A percentile compares a stretch with the other conserved stretches of the same genome.
Conservation (phyloP, 306 rosid genomes). For the Astragalus glycyphyllos region DNA sequence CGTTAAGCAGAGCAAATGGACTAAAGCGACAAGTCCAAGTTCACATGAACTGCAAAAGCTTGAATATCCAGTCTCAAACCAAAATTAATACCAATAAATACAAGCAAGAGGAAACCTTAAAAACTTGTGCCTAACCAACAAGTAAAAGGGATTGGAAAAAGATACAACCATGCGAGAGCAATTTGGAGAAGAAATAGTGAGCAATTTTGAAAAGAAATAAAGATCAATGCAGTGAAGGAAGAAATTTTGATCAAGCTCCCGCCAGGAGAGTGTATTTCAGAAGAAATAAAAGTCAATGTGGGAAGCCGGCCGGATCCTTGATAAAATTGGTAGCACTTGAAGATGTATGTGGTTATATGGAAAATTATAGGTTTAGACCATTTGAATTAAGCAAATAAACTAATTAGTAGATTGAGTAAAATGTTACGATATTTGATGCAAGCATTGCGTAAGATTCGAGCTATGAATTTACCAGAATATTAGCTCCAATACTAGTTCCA, state of each 20-base stretch:
- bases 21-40: not conserved
- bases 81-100: not conserved
- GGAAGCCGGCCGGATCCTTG: not conserved
- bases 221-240: conserved; percentile 22
- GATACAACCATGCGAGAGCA: not conserved
- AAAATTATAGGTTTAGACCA: conserved; percentile 29
- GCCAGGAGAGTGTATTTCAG: conserved; percentile 18
- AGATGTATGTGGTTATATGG: conserved; percentile 14
- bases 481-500: conserved; percentile 97
- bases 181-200: not conserved
- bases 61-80: conserved; percentile 6
- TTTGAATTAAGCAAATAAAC: conserved; percentile 17
- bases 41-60: conserved; percentile 1
- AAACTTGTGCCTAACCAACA: conserved; percentile 10
- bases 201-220: not conserved
- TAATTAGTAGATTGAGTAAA: conserved; percentile 18
- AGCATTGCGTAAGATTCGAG: conserved; percentile 33
- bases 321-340: conserved; percentile 7
- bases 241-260: conserved; percentile 20
- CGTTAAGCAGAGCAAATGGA: conserved; percentile 1
- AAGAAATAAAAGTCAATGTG: conserved; percentile 2
- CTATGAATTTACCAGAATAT: conserved; percentile 69
- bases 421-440: conserved; percentile 9
- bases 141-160: conserved; percentile 1
- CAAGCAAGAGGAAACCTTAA: not conserved